phyloP scores from a whole-genome alignment of 1,284 basidiomycete genomes.

The Blastosporella zonata region DNA sequence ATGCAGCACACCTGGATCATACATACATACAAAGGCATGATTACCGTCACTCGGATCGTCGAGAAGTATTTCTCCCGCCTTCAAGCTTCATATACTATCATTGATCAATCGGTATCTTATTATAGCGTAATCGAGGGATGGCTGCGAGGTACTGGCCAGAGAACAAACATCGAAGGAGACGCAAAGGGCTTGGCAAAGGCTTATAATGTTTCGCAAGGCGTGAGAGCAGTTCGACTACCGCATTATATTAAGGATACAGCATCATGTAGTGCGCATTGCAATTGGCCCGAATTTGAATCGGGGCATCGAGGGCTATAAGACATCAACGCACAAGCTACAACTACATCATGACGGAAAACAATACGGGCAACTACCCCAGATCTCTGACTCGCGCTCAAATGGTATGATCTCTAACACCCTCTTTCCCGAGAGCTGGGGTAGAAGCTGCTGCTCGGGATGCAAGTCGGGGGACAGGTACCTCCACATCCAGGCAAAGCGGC shows the following conservation, averaged over 20 bases:
- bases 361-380: neutral
- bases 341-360: no score
- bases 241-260: no score
- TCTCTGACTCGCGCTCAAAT: neutral
- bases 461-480: neutral
- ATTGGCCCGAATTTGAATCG: no score
- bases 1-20: no score
- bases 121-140: conserved; percentile 42
- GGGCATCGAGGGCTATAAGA: no score
- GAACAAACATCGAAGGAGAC: conserved; percentile 39
- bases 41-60: no score
- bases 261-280: no score
- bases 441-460: neutral
- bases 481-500: neutral
- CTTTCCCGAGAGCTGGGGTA: neutral
- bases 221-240: conserved; percentile 45
- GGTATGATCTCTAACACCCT: neutral
- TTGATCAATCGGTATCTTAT: conserved; percentile 21
- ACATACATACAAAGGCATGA: no score
- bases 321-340: no score
- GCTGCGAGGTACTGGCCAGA: conserved; percentile 41
- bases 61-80: no score
- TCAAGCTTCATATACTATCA: no score
- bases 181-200: conserved; percentile 29
- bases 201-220: conserved; percentile 48